Percentiles rank a stretch among this genome's conserved stretches.
Evolutionary conservation across 2,329 filamentous ascomycete genomes (phyloP).

Genomic region (Colletotrichum sidae): DNA sequence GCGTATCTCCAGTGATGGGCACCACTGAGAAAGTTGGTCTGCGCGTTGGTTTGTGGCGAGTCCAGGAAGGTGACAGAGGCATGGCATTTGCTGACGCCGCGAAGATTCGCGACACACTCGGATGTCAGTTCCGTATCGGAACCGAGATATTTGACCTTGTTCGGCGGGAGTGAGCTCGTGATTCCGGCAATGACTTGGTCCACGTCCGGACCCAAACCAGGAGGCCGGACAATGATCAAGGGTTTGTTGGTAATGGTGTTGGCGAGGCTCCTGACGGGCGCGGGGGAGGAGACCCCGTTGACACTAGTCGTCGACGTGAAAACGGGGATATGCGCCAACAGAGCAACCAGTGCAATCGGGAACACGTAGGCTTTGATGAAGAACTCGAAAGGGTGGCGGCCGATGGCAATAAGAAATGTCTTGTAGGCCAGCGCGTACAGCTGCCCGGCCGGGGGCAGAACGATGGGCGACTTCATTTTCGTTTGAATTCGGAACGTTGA

Average conservation of each 20-base stretch:
- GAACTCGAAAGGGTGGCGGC: background rate
- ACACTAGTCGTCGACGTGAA: background rate
- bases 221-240: constrained; percentile 36
- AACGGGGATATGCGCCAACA: constrained; percentile 5
- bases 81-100: constrained; percentile 45
- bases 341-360: background rate
- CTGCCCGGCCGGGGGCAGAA: background rate
- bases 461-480: background rate
- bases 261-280: background rate
- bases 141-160: constrained; percentile 24
- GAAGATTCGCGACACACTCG: constrained; percentile 41
- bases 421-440: background rate
- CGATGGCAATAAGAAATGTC: constrained; percentile 2
- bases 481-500: too few relatives aligned
- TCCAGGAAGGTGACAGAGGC: constrained; percentile 45
- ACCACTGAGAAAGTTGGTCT: constrained; percentile 29
- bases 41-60: constrained; percentile 42
- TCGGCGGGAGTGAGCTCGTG: background rate
- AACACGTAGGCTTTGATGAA: constrained; percentile 1
- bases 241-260: constrained; percentile 39
- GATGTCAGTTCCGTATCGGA: constrained; percentile 37
- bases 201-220: constrained; percentile 9
- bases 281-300: background rate
- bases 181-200: constrained; percentile 3
- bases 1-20: constrained; percentile 45